A percentile compares a stretch with the other conserved stretches of the same genome.
Conservation (phyloP, 345 rosid genomes). For the Leavenworthia alabamica region DNA sequence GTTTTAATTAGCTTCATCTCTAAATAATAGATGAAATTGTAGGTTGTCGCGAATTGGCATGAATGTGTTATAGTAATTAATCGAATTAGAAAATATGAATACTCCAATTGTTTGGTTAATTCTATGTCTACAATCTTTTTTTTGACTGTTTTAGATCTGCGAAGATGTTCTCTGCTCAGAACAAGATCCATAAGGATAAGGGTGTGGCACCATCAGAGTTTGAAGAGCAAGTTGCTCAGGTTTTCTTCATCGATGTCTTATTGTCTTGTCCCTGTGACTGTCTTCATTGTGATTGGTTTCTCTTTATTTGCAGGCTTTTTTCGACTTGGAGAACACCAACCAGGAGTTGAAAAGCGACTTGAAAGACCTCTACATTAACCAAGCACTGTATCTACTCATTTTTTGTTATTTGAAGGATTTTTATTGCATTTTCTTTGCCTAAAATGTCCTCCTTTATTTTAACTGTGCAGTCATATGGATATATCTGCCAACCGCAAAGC, state of each 20-base stretch:
- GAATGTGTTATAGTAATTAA: neutral
- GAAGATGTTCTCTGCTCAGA: slow-evolving; percentile 69
- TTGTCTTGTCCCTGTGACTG: neutral
- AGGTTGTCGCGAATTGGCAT: neutral
- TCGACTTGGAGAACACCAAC: slow-evolving; percentile 79
- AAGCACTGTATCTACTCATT: slow-evolving; percentile 51
- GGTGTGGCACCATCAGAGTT: slow-evolving; percentile 80
- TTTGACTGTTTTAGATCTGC: slow-evolving; percentile 31
- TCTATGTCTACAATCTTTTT: neutral
- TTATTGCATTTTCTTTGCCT: neutral
- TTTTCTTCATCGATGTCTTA: neutral
- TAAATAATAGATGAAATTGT: neutral
- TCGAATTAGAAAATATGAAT: neutral
- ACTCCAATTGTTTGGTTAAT: neutral
- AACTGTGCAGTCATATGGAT: slow-evolving; percentile 60
- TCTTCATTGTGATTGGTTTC: neutral
- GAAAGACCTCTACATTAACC: slow-evolving; percentile 74
- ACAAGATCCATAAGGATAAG: slow-evolving; percentile 82
- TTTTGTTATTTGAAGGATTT: neutral
- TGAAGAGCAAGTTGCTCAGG: slow-evolving; percentile 87
- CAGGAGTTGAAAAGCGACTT: slow-evolving; percentile 75
- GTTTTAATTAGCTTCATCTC: neutral
- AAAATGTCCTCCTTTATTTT: neutral
- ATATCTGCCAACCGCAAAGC: slow-evolving; percentile 70
- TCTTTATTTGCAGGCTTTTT: slow-evolving; percentile 46